A percentile compares a stretch with the other conserved stretches of the same genome.
These are phyloP conservation scores for Talaromyces sp. DNA, from an alignment of 2,329 filamentous ascomycete genomes.

Conservation along the genomic window DNA sequence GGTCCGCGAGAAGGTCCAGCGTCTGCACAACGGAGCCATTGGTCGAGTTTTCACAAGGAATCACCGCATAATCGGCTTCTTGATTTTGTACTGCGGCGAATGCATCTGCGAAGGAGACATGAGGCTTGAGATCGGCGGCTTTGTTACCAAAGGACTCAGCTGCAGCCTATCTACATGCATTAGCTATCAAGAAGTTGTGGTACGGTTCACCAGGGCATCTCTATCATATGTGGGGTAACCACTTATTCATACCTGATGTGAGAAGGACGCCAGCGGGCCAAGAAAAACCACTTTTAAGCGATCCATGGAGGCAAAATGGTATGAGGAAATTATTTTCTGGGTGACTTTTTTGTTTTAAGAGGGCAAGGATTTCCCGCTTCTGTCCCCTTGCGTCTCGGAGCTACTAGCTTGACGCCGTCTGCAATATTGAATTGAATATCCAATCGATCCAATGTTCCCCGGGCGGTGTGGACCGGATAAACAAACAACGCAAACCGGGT, in stretches of 20 bases:
- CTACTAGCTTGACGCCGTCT: not conserved
- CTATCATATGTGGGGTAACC: slow-evolving; percentile 13
- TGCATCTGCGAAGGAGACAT: slow-evolving; percentile 61
- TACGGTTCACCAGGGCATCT: not conserved
- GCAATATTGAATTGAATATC: not conserved
- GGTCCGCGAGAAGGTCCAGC: slow-evolving; percentile 83
- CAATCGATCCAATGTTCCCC: slow-evolving; percentile 1
- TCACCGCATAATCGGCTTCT: slow-evolving; percentile 70
- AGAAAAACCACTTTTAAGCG: slow-evolving; percentile 56
- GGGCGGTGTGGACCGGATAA: slow-evolving; percentile 21
- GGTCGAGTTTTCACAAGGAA: slow-evolving; percentile 94
- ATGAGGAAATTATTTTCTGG: not conserved
- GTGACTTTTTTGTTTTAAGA: not conserved
- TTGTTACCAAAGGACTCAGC: slow-evolving; percentile 52
- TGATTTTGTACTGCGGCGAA: slow-evolving; percentile 76
- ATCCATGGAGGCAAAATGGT: not conserved
- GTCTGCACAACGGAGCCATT: slow-evolving; percentile 92
- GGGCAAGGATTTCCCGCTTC: not conserved
- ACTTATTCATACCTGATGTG: slow-evolving; percentile 62
- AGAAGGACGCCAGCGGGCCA: slow-evolving; percentile 68
- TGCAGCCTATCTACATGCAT: slow-evolving; percentile 50
- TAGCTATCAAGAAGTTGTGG: not conserved
- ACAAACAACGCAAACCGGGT: slow-evolving; percentile 33
- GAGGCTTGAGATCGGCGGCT: slow-evolving; percentile 35
- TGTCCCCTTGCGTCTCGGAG: not conserved